Evolutionary conservation across 768 basidiomycete species (phyloP), one percentile per base, ranked within the genome.

Genomic region (Lentinus tigrinus): DNA sequence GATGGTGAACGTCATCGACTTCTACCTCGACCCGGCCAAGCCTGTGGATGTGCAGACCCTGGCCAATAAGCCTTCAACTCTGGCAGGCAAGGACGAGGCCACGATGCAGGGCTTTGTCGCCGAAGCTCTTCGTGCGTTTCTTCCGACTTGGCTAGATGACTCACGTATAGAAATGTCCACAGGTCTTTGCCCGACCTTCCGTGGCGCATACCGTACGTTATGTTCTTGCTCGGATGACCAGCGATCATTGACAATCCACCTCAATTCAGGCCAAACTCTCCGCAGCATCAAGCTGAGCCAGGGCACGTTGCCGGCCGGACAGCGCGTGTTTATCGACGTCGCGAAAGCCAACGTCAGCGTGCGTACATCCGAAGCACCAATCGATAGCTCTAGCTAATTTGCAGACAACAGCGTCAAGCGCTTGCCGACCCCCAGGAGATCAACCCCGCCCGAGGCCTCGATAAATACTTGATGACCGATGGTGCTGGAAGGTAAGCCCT

Each of bases 151-250:
- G n/a, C n/a, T n/a, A n/a, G n/a, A n/a, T 31, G 7, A 31, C 31
- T 31, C 31, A 31, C 31, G 34, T 16, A 31, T 36, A 8, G 27
- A 47, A 17, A 42, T 16, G 21, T 56, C 2, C 52, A 9, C 52
- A 91, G 89, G 91, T 52, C 75, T 90, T 48, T 85, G 88, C 43
- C 89, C 91, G 10, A 80, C 85, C 3, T 85, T 92, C 76, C 80
- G 78, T 53, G 89, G 91, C 54, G 81, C 82, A 31, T 85, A 81
- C 65, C 87, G 87, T 84, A 66, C 62, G 82, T 72, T 9, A 26
- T 26, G n/a, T n/a, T n/a, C n/a, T n/a, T n/a, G n/a, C n/a, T n/a
- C n/a, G n/a, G n/a, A n/a, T n/a, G n/a, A n/a, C 21, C 14, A 10
- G 24, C 14, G 24, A 10, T 24, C 8, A 9, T 3, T 23, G 7